A percentile compares a stretch with the other conserved stretches of the same genome.
Conservation (phyloP, 495 filamentous ascomycete species). For the Venustampulla echinocandica region DNA sequence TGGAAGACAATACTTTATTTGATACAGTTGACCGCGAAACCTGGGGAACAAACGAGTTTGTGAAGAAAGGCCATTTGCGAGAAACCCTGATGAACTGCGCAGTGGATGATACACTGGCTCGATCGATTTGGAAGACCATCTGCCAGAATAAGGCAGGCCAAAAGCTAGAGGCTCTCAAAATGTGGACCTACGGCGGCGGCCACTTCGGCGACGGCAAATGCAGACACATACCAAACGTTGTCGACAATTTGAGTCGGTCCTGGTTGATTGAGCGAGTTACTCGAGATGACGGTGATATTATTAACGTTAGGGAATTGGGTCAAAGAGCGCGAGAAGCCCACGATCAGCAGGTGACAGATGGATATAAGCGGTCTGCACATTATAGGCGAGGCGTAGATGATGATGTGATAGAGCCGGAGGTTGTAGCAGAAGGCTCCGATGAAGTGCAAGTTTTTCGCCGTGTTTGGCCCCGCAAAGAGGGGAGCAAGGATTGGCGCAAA, state of each 20-base stretch:
- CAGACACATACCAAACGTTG: not conserved
- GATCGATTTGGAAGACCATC: slow-evolving; percentile 5
- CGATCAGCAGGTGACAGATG: too few species aligned
- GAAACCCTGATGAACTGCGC: slow-evolving; percentile 1
- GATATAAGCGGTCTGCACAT: not conserved
- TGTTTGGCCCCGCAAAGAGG: not conserved
- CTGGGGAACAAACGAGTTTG: not conserved
- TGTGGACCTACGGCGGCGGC: not conserved
- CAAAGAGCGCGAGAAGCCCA: not conserved
- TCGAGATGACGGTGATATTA: not conserved
- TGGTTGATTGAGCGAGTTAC: not conserved
- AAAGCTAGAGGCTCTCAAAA: not conserved
- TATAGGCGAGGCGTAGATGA: not conserved
- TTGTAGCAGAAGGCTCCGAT: not conserved
- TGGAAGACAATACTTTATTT: not conserved
- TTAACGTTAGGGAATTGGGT: not conserved
- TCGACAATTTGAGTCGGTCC: not conserved
- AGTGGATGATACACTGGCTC: slow-evolving; percentile 3
- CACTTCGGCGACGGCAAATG: not conserved
- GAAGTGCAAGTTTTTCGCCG: not conserved
- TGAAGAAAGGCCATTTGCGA: slow-evolving; percentile 1
- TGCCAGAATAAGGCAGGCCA: not conserved
- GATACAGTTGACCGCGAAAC: slow-evolving; percentile 1
- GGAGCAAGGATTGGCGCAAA: not conserved
- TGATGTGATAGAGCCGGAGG: not conserved